Evolutionary conservation across 2,329 filamentous ascomycete species (phyloP), one percentile per base, ranked within the genome.

Genomic region (Colletotrichum endophyticum): DNA sequence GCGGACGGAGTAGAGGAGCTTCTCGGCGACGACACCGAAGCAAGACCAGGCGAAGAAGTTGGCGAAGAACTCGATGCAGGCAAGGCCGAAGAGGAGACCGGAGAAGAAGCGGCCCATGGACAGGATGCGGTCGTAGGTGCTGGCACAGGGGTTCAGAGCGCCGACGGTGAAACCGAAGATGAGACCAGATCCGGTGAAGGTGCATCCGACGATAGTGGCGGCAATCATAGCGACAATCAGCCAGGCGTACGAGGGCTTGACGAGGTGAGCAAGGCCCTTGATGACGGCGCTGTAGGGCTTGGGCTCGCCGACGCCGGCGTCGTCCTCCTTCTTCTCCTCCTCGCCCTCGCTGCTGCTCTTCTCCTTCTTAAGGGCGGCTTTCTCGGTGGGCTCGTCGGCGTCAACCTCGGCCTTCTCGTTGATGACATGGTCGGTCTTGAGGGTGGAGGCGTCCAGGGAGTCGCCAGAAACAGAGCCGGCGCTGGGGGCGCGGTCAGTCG

Each of bases 91-190:
- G 82, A 92, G 90, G 81, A 93, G 86, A 6, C 91, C 85, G 1
- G 89, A 89, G 49, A 89, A 92, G 78, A 93, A 88, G 44, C 86
- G 83, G 8, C 91, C 91, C 30, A 83, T 81, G 13, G 85, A 86
- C 6, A 86, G 84, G 62, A 93, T 91, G 13, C 84, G 86, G 6
- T 84, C 83, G 3, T 86, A 81, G 1, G 85, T 83, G 13, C 85
- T 83, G 53, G 89, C 86, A 82, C 91, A 93, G 1, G 89, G 87
- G 73, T 87, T 91, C 49, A 93, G 83, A 53, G 83, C 87, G n/a
- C 89, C 89, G 61, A 93, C 87, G 2, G 90, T 90, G 80, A 91
- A 89, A 62, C 91, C 92, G 75, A 93, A 92, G 56, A 93, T 89
- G 7, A 92, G 84, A 22, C 89, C 91, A 64, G 89, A 88, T 1